A percentile compares a stretch with the other conserved stretches of the same genome.
Evolutionary conservation across 108 stramenopile species (phyloP).

Genomic region (Thalassiosira profunda): DNA sequence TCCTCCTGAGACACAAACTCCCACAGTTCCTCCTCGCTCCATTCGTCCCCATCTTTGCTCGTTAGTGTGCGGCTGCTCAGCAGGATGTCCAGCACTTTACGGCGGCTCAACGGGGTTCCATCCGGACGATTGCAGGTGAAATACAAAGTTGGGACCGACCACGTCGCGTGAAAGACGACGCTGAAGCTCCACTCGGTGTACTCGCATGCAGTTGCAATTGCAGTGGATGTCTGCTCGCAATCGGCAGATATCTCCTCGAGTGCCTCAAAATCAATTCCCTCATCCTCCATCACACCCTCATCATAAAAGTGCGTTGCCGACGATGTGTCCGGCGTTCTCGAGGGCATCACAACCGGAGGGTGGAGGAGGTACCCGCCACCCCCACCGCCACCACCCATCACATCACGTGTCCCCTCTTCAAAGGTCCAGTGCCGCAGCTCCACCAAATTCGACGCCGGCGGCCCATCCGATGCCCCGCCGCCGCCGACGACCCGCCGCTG

Average conservation of each 20-base stretch:
- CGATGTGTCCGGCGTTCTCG: neutral
- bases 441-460: neutral
- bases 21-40: constrained; percentile 54
- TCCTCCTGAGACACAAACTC: constrained; percentile 82
- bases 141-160: constrained; percentile 72
- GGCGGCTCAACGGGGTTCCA: constrained; percentile 44
- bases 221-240: no score
- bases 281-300: neutral
- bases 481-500: neutral
- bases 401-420: neutral
- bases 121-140: constrained; percentile 49
- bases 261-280: neutral
- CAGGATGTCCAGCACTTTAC: constrained; percentile 34
- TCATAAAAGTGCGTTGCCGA: neutral
- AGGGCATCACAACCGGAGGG: constrained; percentile 2
- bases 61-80: neutral
- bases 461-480: no score
- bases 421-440: constrained; percentile 2
- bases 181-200: constrained; percentile 69
- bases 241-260: no score
- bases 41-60: constrained; percentile 11
- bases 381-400: no score
- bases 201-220: no score
- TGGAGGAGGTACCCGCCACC: constrained; percentile 12
- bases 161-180: constrained; percentile 67